Evolutionary conservation across 306 rosid species (phyloP).

Genomic region (Mimosa bimucronata): DNA sequence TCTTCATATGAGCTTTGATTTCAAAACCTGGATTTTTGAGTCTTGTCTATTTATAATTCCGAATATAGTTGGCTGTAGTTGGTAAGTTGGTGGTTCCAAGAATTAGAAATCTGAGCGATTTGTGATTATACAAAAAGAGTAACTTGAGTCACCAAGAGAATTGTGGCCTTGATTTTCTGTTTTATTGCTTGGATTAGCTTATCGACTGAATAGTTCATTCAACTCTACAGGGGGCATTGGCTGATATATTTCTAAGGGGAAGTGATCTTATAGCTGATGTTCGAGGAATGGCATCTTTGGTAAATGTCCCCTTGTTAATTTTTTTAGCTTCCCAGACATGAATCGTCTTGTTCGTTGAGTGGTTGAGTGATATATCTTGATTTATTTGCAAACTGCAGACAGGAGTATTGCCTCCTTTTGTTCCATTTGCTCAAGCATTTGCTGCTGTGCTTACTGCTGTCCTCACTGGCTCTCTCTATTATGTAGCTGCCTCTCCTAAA

Average conservation of each 20-base stretch:
- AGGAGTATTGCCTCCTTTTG: conserved; percentile 90
- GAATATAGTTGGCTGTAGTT: not conserved
- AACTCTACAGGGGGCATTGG: conserved; percentile 79
- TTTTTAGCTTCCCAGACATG: not conserved
- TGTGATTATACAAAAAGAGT: not conserved
- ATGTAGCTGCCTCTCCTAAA: conserved; percentile 96
- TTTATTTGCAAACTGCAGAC: conserved; percentile 54
- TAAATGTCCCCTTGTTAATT: conserved; percentile 38
- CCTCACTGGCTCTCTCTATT: conserved; percentile 89
- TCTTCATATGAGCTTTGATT: not conserved
- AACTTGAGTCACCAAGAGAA: not conserved
- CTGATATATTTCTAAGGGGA: conserved; percentile 83
- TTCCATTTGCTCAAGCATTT: conserved; percentile 97
- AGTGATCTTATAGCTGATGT: conserved; percentile 75
- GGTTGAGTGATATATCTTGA: conserved; percentile 15
- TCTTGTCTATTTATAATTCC: conserved; percentile 3
- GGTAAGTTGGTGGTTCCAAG: not conserved
- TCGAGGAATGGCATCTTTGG: conserved; percentile 96
- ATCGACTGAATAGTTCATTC: conserved; percentile 16
- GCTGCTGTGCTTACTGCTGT: conserved; percentile 92
- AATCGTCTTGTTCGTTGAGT: conserved; percentile 4
- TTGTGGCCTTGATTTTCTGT: not conserved
- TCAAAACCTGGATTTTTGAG: not conserved
- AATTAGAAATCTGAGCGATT: not conserved
- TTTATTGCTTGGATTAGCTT: not conserved